Base-by-base conservation (phyloP, 495 filamentous ascomycete genomes). In the Trichocladium antarcticum region DNA sequence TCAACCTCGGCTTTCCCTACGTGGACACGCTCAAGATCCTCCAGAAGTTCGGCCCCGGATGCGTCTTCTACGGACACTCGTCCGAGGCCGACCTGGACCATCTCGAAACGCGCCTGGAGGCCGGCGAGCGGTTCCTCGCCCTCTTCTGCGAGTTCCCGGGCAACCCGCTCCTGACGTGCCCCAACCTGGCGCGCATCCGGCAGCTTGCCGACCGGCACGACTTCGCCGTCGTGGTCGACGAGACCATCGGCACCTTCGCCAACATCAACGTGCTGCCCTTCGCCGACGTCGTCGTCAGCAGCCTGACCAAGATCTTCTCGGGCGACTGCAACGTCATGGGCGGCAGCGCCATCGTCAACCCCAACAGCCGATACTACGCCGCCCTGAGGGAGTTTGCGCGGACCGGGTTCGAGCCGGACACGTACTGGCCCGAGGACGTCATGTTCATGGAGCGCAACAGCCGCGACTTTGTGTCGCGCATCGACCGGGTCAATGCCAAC, bases 311-410 rank as follows among this genome's bases (percentile, higher is more conserved):
- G 66, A 82, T 96, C 41, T 98, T 98, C 67, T 93, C 87, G 47
- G 92, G 92, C 24, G 90, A 95, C 64, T 87, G 86, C 64, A 97
- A 98, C 66, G 92, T 98, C 44, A 96, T 97, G 92, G 92, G 89
- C 53, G 92, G 92, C 46, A 82, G 87, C 61, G 74, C 80, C 9
- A 82, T 96, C 35, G 69, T 96, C 38, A 98, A 97, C 61, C 88
- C 93, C 3, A 76, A 82, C 42, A 71, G 79, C 14, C 75, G 62
- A 12, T 85, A 82, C 62, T 97, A 96, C 68, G 37, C 64, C 0
- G 49, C 62, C 0, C 60, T 98, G 22, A 93, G 89, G 56, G 57
- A 69, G 8, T 72, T 71, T 20, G 77, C 82, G 48, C 66, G 61
- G 5, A 56, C 49, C 3, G 78, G 85, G 14, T 93, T 84, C 60